phyloP scores from a whole-genome alignment of 768 basidiomycete species.

The Tubosaeta sp. region DNA sequence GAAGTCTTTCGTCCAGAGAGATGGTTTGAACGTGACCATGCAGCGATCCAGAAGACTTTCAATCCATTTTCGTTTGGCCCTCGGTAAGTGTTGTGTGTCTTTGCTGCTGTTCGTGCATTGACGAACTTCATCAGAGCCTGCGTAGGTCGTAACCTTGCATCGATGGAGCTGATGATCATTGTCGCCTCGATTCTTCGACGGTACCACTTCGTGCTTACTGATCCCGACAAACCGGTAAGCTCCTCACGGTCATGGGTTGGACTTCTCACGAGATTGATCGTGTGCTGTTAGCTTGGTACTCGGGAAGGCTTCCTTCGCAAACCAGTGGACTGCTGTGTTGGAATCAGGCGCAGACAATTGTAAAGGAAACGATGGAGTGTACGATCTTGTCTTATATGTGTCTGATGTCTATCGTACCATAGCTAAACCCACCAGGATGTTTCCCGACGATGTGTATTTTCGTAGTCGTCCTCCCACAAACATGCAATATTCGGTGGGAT shows the following conservation, averaged over 20 bases:
- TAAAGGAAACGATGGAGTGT: constrained; percentile 4
- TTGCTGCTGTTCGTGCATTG: background rate
- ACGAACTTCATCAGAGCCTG: constrained; percentile 51
- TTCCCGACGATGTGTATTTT: background rate
- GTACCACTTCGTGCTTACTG: constrained; percentile 68
- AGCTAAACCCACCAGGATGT: background rate
- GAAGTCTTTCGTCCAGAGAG: constrained; percentile 77
- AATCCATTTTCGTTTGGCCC: constrained; percentile 87
- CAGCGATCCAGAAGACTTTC: constrained; percentile 63
- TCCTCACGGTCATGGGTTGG: constrained; percentile 5
- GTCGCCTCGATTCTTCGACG: constrained; percentile 74
- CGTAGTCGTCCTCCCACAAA: background rate
- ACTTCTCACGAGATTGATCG: constrained; percentile 3
- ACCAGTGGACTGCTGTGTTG: constrained; percentile 68
- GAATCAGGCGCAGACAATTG: constrained; percentile 59
- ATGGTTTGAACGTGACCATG: constrained; percentile 72
- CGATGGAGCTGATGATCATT: constrained; percentile 76
- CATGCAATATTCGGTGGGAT: constrained; percentile 4
- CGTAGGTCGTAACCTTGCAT: constrained; percentile 80
- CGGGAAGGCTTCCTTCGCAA: constrained; percentile 87
- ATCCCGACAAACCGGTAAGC: constrained; percentile 52
- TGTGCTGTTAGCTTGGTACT: constrained; percentile 52
- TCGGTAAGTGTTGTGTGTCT: constrained; percentile 37
- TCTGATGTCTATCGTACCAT: background rate
- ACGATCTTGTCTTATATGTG: background rate